Conservation (phyloP, 345 rosid genomes). For the Citrus australasica region DNA sequence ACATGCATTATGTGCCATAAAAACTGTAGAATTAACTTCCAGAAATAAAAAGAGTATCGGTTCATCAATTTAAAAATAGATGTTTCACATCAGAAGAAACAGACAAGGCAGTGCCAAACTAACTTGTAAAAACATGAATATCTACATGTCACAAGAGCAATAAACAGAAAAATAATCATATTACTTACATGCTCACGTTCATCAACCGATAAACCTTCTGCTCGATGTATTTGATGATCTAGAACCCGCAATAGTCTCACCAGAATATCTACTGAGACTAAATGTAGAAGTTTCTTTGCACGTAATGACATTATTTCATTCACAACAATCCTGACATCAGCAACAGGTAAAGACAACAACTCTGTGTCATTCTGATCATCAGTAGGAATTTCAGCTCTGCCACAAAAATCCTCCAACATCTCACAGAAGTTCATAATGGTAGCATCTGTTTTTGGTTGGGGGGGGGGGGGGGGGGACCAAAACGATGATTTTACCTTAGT, state of each 20-base stretch:
- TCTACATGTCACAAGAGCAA: not conserved
- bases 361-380: conserved; percentile 90
- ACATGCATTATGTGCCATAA: not conserved
- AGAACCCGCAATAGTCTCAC: conserved; percentile 64
- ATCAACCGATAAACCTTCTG: conserved; percentile 81
- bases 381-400: conserved; percentile 71
- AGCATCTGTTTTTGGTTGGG: conserved; percentile 42
- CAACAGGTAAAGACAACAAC: conserved; percentile 68
- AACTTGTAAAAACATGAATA: not conserved
- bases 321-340: conserved; percentile 70
- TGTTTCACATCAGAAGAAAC: not conserved
- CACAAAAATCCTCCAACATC: conserved; percentile 74
- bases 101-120: not conserved
- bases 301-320: conserved; percentile 74
- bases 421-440: conserved; percentile 61
- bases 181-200: conserved; percentile 71
- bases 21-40: conserved; percentile 2
- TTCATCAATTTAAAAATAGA: not conserved
- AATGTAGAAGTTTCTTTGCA: conserved; percentile 75
- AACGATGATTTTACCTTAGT: conserved; percentile 2
- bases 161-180: not conserved
- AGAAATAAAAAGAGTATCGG: not conserved
- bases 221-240: conserved; percentile 97
- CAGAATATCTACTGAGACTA: conserved; percentile 82
- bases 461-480: conserved; percentile 2